These are phyloP conservation scores for thale cress (Arabidopsis thaliana) DNA, from an alignment of 345 rosid genomes.

Conservation along the genomic window DNA sequence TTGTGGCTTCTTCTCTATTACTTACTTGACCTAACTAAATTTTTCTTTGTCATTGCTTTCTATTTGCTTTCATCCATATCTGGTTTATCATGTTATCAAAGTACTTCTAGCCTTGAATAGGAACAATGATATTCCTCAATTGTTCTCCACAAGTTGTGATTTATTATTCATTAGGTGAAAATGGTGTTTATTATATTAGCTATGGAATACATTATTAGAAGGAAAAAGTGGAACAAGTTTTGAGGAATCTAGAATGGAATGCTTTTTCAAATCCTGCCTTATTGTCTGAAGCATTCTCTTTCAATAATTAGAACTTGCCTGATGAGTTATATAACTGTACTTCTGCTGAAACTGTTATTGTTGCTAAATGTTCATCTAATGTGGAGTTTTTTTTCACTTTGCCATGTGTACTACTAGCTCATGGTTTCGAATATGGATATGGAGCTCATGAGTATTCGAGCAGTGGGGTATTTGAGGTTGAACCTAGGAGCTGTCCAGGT, in stretches of 20 bases:
- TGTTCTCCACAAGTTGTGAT: not conserved
- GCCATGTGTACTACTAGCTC: constrained; percentile 50
- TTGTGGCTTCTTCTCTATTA: not conserved
- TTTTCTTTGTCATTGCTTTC: not conserved
- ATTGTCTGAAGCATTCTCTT: not conserved
- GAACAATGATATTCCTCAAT: not conserved
- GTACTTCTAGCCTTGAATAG: not conserved
- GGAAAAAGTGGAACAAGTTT: not conserved
- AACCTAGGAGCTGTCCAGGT: constrained; percentile 96
- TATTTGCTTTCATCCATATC: not conserved
- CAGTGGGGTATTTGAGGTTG: constrained; percentile 95
- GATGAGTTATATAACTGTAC: constrained; percentile 1
- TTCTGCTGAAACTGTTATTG: not conserved
- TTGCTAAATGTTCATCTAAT: constrained; percentile 5
- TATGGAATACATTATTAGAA: not conserved
- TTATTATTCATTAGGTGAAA: not conserved
- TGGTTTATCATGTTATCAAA: not conserved
- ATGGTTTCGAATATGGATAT: constrained; percentile 85
- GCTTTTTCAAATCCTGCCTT: constrained; percentile 6
- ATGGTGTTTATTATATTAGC: not conserved
- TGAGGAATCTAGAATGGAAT: not conserved
- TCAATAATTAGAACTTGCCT: not conserved
- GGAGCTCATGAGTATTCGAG: constrained; percentile 91
- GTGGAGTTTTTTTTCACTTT: constrained; percentile 9
- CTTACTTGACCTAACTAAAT: not conserved